Conservation (phyloP, 306 rosid genomes). For the Rosa lucieae region DNA sequence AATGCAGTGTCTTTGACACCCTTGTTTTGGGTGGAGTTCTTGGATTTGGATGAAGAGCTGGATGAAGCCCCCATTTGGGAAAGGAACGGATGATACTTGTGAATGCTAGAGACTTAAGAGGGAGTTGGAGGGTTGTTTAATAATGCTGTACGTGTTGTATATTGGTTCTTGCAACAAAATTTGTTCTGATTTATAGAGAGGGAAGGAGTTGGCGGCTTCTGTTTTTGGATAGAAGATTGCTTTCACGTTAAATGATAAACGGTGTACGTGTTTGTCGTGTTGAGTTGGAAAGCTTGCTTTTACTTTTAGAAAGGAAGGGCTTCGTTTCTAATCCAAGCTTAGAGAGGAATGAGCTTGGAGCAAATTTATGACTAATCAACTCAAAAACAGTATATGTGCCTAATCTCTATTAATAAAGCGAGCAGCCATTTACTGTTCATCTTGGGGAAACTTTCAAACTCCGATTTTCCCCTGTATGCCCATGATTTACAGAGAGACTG, state of each 20-base stretch:
- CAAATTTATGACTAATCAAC: no score
- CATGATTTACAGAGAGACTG: no score
- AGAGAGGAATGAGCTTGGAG: not conserved
- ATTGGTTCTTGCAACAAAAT: not conserved
- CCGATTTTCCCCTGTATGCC: no score
- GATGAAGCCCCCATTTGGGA: conserved; percentile 29
- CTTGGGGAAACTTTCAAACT: no score
- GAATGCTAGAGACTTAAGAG: not conserved
- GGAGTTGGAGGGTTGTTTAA: not conserved
- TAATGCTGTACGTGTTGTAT: not conserved
- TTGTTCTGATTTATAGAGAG: conserved; percentile 19
- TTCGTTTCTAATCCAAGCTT: conserved; percentile 30
- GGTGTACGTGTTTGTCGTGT: not conserved
- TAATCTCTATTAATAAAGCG: no score
- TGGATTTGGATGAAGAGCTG: conserved; percentile 15
- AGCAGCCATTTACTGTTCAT: no score
- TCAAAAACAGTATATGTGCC: no score
- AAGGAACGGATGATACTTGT: not conserved
- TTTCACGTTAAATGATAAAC: conserved; percentile 33
- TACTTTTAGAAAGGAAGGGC: conserved; percentile 28
- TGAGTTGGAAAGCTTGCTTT: not conserved
- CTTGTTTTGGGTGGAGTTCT: not conserved
- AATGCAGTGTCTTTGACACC: conserved; percentile 23
- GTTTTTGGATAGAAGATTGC: conserved; percentile 15
- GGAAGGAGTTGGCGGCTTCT: not conserved